phyloP scores from a whole-genome alignment of 2,329 filamentous ascomycete species.

The Scedosporium dehoogii region DNA sequence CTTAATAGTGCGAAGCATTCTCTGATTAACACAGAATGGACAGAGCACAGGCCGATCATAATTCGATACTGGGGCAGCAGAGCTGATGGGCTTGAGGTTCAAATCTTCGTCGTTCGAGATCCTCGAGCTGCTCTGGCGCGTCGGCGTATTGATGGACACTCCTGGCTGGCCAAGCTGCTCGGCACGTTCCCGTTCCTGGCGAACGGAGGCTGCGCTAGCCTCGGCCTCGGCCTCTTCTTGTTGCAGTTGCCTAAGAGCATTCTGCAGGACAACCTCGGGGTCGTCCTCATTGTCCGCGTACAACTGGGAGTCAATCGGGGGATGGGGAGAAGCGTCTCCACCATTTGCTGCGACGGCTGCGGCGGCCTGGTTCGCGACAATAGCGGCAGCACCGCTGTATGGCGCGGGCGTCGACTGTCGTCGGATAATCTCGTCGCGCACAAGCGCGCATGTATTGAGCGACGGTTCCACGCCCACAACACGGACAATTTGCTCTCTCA shows the following conservation, averaged over 20 bases:
- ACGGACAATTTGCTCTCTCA: slow-evolving; percentile 46
- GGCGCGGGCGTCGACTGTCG: slow-evolving; percentile 12
- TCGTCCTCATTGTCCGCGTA: slow-evolving; percentile 38
- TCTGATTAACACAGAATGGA: slow-evolving; percentile 51
- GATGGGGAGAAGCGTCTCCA: slow-evolving; percentile 16
- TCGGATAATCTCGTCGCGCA: slow-evolving; percentile 47
- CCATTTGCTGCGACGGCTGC: not conserved
- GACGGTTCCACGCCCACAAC: slow-evolving; percentile 44
- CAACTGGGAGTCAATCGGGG: slow-evolving; percentile 21
- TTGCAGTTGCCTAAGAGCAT: slow-evolving; percentile 47
- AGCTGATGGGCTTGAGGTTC: slow-evolving; percentile 45
- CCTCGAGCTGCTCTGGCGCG: slow-evolving; percentile 12
- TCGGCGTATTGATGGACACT: slow-evolving; percentile 14
- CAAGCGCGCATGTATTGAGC: slow-evolving; percentile 43
- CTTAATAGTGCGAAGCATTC: slow-evolving; percentile 50
- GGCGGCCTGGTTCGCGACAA: slow-evolving; percentile 4
- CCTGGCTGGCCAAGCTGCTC: slow-evolving; percentile 24
- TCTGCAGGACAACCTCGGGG: slow-evolving; percentile 47
- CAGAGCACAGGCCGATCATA: slow-evolving; percentile 43
- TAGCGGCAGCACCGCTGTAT: slow-evolving; percentile 6
- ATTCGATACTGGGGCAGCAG: slow-evolving; percentile 33
- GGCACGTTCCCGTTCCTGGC: slow-evolving; percentile 40
- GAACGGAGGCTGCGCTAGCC: slow-evolving; percentile 43
- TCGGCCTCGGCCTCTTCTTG: slow-evolving; percentile 50
- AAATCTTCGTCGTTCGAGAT: slow-evolving; percentile 25